These are phyloP conservation scores for Cercospora berteroae DNA, from an alignment of 2,329 filamentous ascomycete species.

Conservation along the genomic window DNA sequence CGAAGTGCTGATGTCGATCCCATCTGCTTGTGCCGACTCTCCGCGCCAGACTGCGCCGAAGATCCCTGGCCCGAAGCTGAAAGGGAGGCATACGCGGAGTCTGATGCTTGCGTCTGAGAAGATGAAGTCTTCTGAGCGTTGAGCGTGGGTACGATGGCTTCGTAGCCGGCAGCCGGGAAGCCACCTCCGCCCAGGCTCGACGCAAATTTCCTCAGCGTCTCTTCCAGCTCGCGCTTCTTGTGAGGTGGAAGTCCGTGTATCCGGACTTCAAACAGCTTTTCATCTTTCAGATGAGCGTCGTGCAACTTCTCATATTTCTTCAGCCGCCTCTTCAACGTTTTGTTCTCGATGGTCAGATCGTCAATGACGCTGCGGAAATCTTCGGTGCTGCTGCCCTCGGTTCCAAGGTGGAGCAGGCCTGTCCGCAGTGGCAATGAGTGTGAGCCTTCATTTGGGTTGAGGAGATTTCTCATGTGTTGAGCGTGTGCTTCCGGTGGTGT, in stretches of 20 bases:
- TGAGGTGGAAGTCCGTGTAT: conserved; percentile 69
- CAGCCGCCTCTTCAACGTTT: conserved; percentile 70
- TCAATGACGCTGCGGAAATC: conserved; percentile 83
- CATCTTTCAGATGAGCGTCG: conserved; percentile 65
- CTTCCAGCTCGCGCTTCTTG: conserved; percentile 75
- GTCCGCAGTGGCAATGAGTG: conserved; percentile 29
- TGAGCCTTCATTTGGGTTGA: conserved; percentile 10
- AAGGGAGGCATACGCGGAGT: conserved; percentile 64
- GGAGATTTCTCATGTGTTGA: conserved; percentile 17
- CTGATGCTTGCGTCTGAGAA: conserved; percentile 54
- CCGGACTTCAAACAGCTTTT: conserved; percentile 80
- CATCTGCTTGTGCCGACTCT: conserved; percentile 29
- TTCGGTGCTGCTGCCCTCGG: conserved; percentile 61
- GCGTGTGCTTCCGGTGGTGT: conserved; percentile 40
- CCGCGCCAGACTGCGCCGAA: conserved; percentile 39
- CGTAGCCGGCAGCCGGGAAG: conserved; percentile 31
- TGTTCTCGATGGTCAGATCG: conserved; percentile 81
- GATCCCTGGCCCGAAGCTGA: conserved; percentile 50
- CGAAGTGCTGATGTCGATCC: conserved; percentile 34
- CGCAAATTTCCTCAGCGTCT: conserved; percentile 68
- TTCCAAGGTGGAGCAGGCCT: conserved; percentile 44
- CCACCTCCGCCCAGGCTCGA: conserved; percentile 58
- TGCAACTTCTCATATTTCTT: conserved; percentile 68
- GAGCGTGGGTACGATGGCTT: conserved; percentile 47
- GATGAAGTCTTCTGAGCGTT: conserved; percentile 59